Evolutionary conservation across 1,284 basidiomycete species (phyloP), one percentile per base, ranked within the genome.

Genomic region (Sparassis latifolia): DNA sequence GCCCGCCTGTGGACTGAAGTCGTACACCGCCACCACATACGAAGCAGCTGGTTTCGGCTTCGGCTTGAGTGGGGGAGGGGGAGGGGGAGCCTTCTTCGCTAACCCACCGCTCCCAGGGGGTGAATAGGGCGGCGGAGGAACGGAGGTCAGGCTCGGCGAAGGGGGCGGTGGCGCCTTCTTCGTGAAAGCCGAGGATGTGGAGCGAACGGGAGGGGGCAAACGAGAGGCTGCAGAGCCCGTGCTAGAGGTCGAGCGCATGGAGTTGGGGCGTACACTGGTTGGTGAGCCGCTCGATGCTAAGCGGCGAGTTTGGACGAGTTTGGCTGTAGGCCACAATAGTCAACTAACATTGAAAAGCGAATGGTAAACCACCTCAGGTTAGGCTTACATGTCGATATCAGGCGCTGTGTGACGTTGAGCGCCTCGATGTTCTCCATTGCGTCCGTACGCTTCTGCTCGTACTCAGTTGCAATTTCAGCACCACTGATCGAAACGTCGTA

Each of bases 21-120:
- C 96, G 66, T 97, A 99, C 62, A 99, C 68, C 30, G 97, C 96
- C 3, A 92, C 87, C 33, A 96, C 95, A 62, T 92, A 94, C 64
- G 85, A 79, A 43, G 75, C 72, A 44, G 76, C 78, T 4, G 76
- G 68, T 56, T 83, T 82, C 0, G 88, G 86, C 66, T 93, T 94
- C 66, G 83, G 85, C 51, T 79, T 73, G 20, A 92, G 87, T 45
- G 93, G 78, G 1, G 94, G 92, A 0, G 93, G 92, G 1, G 94
- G 93, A 0, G 92, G 90, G 0, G 89, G 82, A 51, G 86, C 80
- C 69, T 93, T 97, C 47, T 77, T 74, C 3, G 78, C 76, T 1
- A 76, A 72, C 4, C 66, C 58, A 40, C 70, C 62, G 5, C 70
- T 64, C 30, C 66, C 64, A 3, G 69, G 58, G 1, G 81, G 71